These are phyloP conservation scores for Pestalotiopsis fici DNA, from an alignment of 2,329 filamentous ascomycete genomes.

Conservation along the genomic window DNA sequence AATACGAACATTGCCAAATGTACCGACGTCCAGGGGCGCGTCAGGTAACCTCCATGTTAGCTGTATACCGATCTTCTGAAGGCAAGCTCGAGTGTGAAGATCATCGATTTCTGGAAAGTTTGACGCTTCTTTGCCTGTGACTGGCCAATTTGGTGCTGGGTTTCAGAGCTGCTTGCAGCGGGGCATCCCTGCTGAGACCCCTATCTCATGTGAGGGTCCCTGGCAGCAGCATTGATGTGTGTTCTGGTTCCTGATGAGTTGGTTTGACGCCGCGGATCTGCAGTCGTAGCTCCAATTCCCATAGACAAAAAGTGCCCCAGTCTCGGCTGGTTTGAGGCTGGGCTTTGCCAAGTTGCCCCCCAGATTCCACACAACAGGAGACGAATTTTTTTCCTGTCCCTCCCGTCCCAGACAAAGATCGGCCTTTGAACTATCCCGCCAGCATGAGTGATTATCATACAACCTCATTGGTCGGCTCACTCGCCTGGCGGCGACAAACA, in stretches of 20 bases:
- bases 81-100: no score
- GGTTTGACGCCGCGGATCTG: not conserved
- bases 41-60: no score
- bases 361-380: not conserved
- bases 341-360: not conserved
- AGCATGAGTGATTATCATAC: not conserved
- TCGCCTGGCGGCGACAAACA: not conserved
- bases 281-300: not conserved
- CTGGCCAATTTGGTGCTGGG: no score
- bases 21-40: no score
- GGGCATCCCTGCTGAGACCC: not conserved
- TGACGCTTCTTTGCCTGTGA: no score
- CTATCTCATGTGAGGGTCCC: not conserved
- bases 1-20: no score
- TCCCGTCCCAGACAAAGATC: not conserved
- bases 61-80: no score
- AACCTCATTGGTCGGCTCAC: not conserved
- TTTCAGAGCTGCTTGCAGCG: not conserved
- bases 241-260: not conserved
- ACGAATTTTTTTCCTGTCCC: not conserved
- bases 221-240: not conserved
- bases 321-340: not conserved
- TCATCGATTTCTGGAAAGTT: no score
- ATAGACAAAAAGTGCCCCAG: not conserved
- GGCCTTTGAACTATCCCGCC: not conserved